These are phyloP conservation scores for Gaeumannomyces tritici DNA, from an alignment of 2,329 filamentous ascomycete species.

Conservation along the genomic window DNA sequence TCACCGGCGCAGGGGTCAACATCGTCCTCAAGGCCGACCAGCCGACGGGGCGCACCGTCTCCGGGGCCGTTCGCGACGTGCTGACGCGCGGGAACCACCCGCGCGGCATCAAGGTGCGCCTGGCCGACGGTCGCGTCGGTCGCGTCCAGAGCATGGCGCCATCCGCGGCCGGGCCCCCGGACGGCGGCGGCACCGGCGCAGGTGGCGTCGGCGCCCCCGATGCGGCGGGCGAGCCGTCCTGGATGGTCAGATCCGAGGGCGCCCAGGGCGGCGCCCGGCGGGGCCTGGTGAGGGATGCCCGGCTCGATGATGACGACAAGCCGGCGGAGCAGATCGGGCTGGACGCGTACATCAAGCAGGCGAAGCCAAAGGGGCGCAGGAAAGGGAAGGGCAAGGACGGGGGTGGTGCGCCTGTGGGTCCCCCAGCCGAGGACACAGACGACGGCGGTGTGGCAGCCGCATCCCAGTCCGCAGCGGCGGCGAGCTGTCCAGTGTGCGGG, in stretches of 20 bases:
- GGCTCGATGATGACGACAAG: constrained; percentile 23
- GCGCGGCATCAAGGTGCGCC: constrained; percentile 68
- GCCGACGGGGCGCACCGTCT: constrained; percentile 60
- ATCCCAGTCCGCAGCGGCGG: constrained; percentile 3
- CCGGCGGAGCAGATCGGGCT: constrained; percentile 36
- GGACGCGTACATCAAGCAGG: constrained; percentile 32
- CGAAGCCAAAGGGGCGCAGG: constrained; percentile 16
- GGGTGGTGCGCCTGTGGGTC: constrained; percentile 3
- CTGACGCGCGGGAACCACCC: constrained; percentile 68
- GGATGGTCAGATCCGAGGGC: not conserved
- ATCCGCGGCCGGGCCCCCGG: not conserved
- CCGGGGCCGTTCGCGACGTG: constrained; percentile 55
- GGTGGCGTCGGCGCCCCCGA: not conserved
- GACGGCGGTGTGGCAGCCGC: not conserved
- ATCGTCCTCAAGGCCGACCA: constrained; percentile 72
- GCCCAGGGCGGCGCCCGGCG: not conserved
- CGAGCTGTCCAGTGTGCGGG: constrained; percentile 55
- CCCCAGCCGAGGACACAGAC: constrained; percentile 6
- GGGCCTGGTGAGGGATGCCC: not conserved
- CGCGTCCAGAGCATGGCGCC: constrained; percentile 56
- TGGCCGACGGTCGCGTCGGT: constrained; percentile 62
- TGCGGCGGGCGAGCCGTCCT: not conserved
- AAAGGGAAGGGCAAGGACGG: constrained; percentile 10
- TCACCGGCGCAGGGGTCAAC: constrained; percentile 54
- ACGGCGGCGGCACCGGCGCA: not conserved